phyloP scores from a whole-genome alignment of 23 red algal species.

The Gracilaria domingensis region DNA sequence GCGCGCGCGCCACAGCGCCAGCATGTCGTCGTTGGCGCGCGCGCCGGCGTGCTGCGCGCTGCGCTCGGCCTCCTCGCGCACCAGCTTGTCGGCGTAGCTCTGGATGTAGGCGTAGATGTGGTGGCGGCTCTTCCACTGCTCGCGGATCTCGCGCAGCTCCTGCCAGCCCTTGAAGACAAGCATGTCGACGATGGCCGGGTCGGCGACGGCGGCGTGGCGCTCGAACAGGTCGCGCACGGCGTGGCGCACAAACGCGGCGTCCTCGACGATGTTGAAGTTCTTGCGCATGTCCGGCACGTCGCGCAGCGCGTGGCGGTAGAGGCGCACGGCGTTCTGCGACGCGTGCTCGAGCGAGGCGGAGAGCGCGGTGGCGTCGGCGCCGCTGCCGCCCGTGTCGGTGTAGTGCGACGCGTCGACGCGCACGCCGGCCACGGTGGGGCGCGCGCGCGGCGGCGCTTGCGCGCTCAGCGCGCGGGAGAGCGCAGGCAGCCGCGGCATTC shows the following conservation, averaged over 20 bases:
- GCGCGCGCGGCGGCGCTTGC: slow-evolving; percentile 17
- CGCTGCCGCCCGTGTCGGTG: slow-evolving; percentile 89
- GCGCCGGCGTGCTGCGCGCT: slow-evolving; percentile 8
- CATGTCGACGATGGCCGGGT: slow-evolving; percentile 89
- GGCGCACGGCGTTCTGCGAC: slow-evolving; percentile 36
- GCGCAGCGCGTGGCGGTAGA: slow-evolving; percentile 80
- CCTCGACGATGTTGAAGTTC: slow-evolving; percentile 88
- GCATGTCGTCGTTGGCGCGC: slow-evolving; percentile 27
- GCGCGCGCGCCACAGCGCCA: slow-evolving; percentile 51
- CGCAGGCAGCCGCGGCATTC: slow-evolving; percentile 26
- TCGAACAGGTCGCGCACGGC: slow-evolving; percentile 80
- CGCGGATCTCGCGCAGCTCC: slow-evolving; percentile 86
- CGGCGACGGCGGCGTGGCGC: slow-evolving; percentile 67
- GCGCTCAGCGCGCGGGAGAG: slow-evolving; percentile 31
- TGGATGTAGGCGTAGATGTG: slow-evolving; percentile 81
- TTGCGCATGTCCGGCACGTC: slow-evolving; percentile 80
- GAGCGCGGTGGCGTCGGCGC: slow-evolving; percentile 73
- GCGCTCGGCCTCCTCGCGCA: slow-evolving; percentile 33
- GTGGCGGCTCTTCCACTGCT: slow-evolving; percentile 97
- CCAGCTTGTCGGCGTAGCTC: slow-evolving; percentile 60
- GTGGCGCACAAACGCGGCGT: slow-evolving; percentile 37
- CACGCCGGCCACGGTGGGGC: slow-evolving; percentile 29
- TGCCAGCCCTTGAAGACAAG: slow-evolving; percentile 92
- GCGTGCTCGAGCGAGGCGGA: slow-evolving; percentile 77
- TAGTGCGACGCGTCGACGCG: slow-evolving; percentile 57